Evolutionary conservation across 164 flowering plant genomes (phyloP), one percentile per base, ranked within the genome.

Genomic region (grape (Vitis vinifera)): DNA sequence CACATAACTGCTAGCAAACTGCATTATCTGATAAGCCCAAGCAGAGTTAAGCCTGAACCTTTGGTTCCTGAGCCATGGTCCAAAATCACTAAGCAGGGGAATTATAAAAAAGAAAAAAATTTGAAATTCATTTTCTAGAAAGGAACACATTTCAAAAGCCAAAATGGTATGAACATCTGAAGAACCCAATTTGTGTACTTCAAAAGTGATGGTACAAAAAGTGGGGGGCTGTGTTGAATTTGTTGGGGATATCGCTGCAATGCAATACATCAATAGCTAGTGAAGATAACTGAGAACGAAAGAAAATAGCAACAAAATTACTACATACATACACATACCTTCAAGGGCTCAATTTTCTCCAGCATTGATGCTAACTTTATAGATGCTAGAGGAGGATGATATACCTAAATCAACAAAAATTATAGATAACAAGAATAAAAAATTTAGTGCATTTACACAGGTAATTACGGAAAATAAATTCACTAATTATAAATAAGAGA

Each of bases 281-380:
- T n/a, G n/a, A 69, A 49, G 52, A 12, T 4, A 52, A 58, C 48
- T 10, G 27, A 10, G 30, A 37, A 67, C 49, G 53, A 49, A 51
- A 49, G 49, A 48, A 15, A 30, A 63, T 19, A 59, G 5, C n/a
- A 47, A 8, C 7, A 59, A 13, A 7, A 69, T 37, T 37, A 37
- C 44, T 37, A 37, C 44, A 37, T 37, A 37, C 44, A 37, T 37
- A 29, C 7, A 10, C 59, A 55, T 86, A 95, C 99, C 97, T 90
- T 95, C 77, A 95, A 70, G 59, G 90, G 58, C 31, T 61, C 80
- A 70, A 95, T 91, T 74, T 86, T 83, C 80, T 85, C 87, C 65
- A 95, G 71, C 85, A 84, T 17, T 15, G 84, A 63, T 67, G 97
- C 76, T 19, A 93, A 69, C 79, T 87, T 90, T 64, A 87, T 52